Conservation (phyloP, 2,329 filamentous ascomycete genomes). For the Aspergillus calidoustus region DNA sequence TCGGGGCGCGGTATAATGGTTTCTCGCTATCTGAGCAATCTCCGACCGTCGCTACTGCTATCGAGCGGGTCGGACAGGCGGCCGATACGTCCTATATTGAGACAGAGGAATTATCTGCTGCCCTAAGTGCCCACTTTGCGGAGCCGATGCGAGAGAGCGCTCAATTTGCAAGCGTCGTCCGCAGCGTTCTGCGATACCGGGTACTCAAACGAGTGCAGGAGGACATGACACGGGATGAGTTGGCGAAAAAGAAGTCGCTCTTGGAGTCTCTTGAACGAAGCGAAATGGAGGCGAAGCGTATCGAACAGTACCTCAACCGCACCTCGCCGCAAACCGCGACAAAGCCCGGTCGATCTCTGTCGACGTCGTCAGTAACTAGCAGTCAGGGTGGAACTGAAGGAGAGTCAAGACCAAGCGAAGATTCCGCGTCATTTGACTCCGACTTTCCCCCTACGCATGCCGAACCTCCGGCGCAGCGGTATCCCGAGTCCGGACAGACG, state of each 20-base stretch:
- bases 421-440: constrained; percentile 90
- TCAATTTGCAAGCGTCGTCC: constrained; percentile 93
- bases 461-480: constrained; percentile 63
- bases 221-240: constrained; percentile 93
- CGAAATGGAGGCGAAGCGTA: constrained; percentile 87
- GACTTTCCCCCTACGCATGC: constrained; percentile 92
- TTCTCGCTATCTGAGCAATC: constrained; percentile 95
- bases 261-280: constrained; percentile 91
- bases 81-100: constrained; percentile 95
- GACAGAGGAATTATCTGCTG: constrained; percentile 85
- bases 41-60: constrained; percentile 84
- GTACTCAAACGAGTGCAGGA: constrained; percentile 95
- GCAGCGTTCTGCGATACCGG: constrained; percentile 83
- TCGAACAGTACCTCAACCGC: constrained; percentile 83
- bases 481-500: constrained; percentile 37
- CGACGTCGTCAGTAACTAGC: constrained; percentile 55
- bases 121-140: constrained; percentile 89
- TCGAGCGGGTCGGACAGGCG: constrained; percentile 92
- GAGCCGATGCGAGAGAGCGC: constrained; percentile 98
- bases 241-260: constrained; percentile 81
- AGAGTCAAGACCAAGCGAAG: constrained; percentile 65
- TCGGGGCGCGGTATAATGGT: constrained; percentile 94
- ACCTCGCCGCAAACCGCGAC: constrained; percentile 55
- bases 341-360: constrained; percentile 69
- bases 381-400: constrained; percentile 45